phyloP scores from a whole-genome alignment of 345 rosid genomes.

The Arabidopsis suecica region DNA sequence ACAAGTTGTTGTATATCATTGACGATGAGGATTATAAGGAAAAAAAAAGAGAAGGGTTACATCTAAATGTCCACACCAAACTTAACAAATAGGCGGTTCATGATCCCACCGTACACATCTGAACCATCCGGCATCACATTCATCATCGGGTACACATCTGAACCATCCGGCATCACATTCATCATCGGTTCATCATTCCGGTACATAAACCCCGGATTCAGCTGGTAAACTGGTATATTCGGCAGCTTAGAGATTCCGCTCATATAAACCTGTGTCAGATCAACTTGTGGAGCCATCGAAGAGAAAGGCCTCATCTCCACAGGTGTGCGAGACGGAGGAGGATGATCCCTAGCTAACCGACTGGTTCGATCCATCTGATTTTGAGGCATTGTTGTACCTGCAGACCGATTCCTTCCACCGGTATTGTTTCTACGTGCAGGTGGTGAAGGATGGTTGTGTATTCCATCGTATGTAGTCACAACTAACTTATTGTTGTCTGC shows the following conservation, averaged over 20 bases:
- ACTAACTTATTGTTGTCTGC: slow-evolving; percentile 18
- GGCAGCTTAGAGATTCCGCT: slow-evolving; percentile 33
- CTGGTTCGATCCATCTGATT: background rate
- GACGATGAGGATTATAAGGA: background rate
- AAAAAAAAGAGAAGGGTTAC: background rate
- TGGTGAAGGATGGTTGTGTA: slow-evolving; percentile 32
- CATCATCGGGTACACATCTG: background rate
- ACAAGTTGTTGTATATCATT: background rate
- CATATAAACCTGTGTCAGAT: slow-evolving; percentile 4
- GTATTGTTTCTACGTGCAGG: background rate
- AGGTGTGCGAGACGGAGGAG: background rate
- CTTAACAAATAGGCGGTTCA: background rate
- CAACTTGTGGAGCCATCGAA: background rate
- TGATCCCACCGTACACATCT: background rate
- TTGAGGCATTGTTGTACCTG: slow-evolving; percentile 14
- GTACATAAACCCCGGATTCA: background rate
- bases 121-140: slow-evolving; percentile 2
- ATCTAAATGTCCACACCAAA: background rate
- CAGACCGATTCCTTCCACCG: slow-evolving; percentile 11
- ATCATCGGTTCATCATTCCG: slow-evolving; percentile 21
- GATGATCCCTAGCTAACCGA: background rate
- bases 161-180: background rate
- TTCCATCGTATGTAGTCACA: slow-evolving; percentile 36
- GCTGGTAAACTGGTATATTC: slow-evolving; percentile 7
- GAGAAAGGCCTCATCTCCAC: background rate